A percentile compares a stretch with the other conserved stretches of the same genome.
Conservation (phyloP, 2,329 filamentous ascomycete species). For the Sarocladiaceae sp. region DNA sequence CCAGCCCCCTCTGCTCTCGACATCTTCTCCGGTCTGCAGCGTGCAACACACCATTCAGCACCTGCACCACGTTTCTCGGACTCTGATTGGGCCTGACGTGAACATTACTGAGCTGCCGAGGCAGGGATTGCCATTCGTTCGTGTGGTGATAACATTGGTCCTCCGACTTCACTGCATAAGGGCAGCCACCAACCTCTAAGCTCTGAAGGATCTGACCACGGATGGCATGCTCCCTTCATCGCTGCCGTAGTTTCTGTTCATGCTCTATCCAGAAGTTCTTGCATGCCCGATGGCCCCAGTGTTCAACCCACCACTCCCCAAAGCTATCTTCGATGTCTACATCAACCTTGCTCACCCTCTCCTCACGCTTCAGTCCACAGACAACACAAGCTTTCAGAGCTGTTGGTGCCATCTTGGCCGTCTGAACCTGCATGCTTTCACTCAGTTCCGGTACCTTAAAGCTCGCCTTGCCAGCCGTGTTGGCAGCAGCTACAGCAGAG, state of each 20-base stretch:
- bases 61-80: neutral
- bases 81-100: neutral
- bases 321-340: constrained; percentile 80
- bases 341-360: constrained; percentile 72
- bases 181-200: no score
- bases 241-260: constrained; percentile 61
- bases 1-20: neutral
- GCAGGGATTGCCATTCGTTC: constrained; percentile 3
- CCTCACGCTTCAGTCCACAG: constrained; percentile 83
- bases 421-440: constrained; percentile 61
- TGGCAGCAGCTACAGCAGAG: constrained; percentile 62
- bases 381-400: constrained; percentile 73
- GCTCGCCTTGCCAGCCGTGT: constrained; percentile 47
- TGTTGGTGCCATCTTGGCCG: constrained; percentile 65
- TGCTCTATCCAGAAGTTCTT: constrained; percentile 80
- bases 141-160: no score
- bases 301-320: constrained; percentile 93
- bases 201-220: no score
- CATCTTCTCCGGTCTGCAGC: constrained; percentile 3
- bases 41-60: constrained; percentile 3
- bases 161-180: no score
- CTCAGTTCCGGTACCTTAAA: constrained; percentile 63
- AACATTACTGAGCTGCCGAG: neutral
- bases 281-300: constrained; percentile 77
- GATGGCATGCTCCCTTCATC: no score